Evolutionary conservation across 345 rosid species (phyloP).

Genomic region (Acer negundo): DNA sequence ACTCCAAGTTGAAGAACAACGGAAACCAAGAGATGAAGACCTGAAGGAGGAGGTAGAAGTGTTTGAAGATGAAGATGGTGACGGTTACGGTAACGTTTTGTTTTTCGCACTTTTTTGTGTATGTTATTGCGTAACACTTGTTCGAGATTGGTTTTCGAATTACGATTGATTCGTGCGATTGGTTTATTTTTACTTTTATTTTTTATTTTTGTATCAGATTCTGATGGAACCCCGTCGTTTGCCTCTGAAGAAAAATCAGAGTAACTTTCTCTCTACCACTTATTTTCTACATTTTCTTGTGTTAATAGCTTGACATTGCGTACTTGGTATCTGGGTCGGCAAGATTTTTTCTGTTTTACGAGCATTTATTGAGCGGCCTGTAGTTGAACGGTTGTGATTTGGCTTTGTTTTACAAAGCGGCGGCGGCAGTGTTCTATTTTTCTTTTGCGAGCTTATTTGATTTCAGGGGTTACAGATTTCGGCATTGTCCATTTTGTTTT

Average conservation of each 20-base stretch:
- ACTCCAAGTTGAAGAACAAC: slow-evolving; percentile 16
- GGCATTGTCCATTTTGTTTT: slow-evolving; percentile 18
- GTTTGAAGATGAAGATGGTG: slow-evolving; percentile 29
- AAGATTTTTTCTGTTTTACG: slow-evolving; percentile 5
- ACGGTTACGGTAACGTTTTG: slow-evolving; percentile 25
- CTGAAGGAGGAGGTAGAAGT: slow-evolving; percentile 28
- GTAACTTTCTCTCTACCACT: slow-evolving; percentile 44
- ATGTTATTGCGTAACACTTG: slow-evolving; percentile 25
- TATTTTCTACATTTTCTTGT: slow-evolving; percentile 9
- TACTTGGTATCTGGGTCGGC: slow-evolving; percentile 21
- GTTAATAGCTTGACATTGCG: slow-evolving; percentile 6
- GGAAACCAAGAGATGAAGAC: slow-evolving; percentile 15
- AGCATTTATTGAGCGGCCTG: not conserved
- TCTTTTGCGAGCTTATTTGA: slow-evolving; percentile 1
- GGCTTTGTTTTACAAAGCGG: not conserved
- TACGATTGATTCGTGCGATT: slow-evolving; percentile 25
- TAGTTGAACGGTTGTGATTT: slow-evolving; percentile 18
- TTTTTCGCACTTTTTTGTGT: slow-evolving; percentile 5
- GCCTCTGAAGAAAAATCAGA: slow-evolving; percentile 64
- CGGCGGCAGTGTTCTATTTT: not conserved
- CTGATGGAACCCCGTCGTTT: slow-evolving; percentile 56
- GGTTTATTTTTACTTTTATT: no score
- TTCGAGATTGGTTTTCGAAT: slow-evolving; percentile 13
- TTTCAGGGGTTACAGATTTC: slow-evolving; percentile 14
- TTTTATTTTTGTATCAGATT: slow-evolving; percentile 44